These are phyloP conservation scores for Linnemannia exigua DNA, from an alignment of 192 early-diverging fungal genomes.

Conservation along the genomic window DNA sequence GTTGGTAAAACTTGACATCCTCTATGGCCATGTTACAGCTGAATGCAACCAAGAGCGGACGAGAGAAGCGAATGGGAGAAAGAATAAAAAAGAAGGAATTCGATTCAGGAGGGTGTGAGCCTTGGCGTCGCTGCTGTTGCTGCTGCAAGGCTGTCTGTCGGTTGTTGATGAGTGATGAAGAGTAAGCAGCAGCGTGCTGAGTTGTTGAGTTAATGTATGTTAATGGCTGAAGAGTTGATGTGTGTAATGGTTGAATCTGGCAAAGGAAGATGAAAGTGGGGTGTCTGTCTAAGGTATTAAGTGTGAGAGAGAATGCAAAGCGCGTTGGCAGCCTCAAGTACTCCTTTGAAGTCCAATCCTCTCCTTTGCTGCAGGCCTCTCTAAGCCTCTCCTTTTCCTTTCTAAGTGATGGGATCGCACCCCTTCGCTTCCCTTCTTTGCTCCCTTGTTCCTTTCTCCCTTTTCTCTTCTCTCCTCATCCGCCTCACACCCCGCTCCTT, in stretches of 20 bases:
- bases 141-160: background rate
- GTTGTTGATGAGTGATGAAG: background rate
- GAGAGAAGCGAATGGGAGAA: background rate
- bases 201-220: background rate
- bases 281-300: background rate
- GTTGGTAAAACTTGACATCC: conserved; percentile 57
- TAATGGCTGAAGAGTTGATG: background rate
- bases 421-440: background rate
- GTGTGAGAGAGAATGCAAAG: background rate
- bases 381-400: background rate
- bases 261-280: too few relatives aligned
- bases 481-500: background rate
- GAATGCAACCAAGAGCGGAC: conserved; percentile 4
- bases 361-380: too few relatives aligned
- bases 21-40: conserved; percentile 58
- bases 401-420: background rate
- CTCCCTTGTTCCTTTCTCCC: background rate
- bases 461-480: background rate
- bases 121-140: background rate
- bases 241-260: too few relatives aligned
- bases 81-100: background rate
- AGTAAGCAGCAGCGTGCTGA: background rate
- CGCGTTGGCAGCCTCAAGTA: background rate
- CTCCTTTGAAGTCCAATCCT: background rate
- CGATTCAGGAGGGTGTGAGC: background rate